A percentile compares a stretch with the other conserved stretches of the same genome.
phyloP scores from a whole-genome alignment of 805 yeast genomes.

The Barnettozyma vustinii region DNA sequence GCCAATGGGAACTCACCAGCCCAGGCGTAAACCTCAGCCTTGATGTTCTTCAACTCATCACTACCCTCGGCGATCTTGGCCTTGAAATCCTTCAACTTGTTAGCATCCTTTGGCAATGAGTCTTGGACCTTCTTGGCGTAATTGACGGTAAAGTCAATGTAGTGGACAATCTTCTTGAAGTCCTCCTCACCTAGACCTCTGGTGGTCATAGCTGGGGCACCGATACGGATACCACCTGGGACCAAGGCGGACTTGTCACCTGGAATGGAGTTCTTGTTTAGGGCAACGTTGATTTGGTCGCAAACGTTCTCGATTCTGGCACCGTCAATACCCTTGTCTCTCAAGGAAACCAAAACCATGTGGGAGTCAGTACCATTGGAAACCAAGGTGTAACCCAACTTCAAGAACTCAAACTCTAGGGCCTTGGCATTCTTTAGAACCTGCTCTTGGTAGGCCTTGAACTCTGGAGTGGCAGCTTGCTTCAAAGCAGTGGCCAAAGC shows the following conservation, averaged over 20 bases:
- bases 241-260: conserved; percentile 94
- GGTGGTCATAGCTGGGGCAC: conserved; percentile 98
- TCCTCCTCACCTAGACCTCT: conserved; percentile 82
- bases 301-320: conserved; percentile 90
- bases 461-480: conserved; percentile 87
- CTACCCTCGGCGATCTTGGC: conserved; percentile 67
- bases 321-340: conserved; percentile 78
- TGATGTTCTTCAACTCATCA: conserved; percentile 60
- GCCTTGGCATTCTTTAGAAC: conserved; percentile 78
- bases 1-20: conserved; percentile 80
- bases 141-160: conserved; percentile 73
- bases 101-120: conserved; percentile 83
- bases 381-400: conserved; percentile 69
- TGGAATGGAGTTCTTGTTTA: conserved; percentile 94
- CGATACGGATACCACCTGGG: conserved; percentile 95
- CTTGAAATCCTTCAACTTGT: conserved; percentile 95
- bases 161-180: conserved; percentile 73
- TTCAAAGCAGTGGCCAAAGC: conserved; percentile 94
- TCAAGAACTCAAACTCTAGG: conserved; percentile 62
- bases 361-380: conserved; percentile 95
- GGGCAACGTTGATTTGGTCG: conserved; percentile 88
- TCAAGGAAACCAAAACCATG: conserved; percentile 78
- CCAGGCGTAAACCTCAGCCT: conserved; percentile 83
- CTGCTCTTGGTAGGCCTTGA: conserved; percentile 75
- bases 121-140: conserved; percentile 56